Evolutionary conservation across 139 green algal species (phyloP).

Genomic region (Chlamydomonas asymmetrica): DNA sequence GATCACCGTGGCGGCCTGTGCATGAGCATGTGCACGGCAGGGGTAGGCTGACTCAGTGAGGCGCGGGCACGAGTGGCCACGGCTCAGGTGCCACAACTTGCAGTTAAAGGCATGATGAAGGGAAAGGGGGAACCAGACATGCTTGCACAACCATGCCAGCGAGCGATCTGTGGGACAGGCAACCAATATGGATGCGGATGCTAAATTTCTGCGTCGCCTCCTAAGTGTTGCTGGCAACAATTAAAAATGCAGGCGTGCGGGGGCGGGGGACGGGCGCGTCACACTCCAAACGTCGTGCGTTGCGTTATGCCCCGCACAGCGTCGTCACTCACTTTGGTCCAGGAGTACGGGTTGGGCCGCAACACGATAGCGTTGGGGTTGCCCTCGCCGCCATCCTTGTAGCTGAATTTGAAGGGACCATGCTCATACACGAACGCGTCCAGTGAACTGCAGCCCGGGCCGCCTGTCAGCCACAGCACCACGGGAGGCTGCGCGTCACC

Average conservation of each 20-base stretch:
- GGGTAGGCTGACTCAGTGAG: neutral
- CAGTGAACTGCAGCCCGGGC: constrained; percentile 49
- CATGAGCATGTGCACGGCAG: neutral
- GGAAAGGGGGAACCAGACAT: neutral
- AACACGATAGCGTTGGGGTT: neutral
- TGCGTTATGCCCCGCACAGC: too few relatives aligned
- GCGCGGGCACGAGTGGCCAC: too few relatives aligned
- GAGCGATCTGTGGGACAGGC: too few relatives aligned
- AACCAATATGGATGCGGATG: too few relatives aligned
- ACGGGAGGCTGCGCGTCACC: constrained; percentile 20
- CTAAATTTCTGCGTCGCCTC: too few relatives aligned
- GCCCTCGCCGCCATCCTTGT: neutral
- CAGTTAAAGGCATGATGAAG: too few relatives aligned
- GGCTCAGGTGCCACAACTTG: too few relatives aligned
- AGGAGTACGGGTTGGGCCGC: constrained; percentile 50
- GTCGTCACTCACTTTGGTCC: constrained; percentile 53
- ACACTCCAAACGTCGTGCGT: too few relatives aligned
- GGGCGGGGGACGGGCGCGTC: too few relatives aligned
- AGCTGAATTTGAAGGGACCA: constrained; percentile 59
- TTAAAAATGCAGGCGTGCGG: too few relatives aligned
- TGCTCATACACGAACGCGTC: constrained; percentile 72
- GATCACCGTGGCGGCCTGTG: constrained; percentile 35
- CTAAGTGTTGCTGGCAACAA: too few relatives aligned
- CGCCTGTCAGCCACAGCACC: constrained; percentile 54
- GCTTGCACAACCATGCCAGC: too few relatives aligned